Conservation (phyloP, 2,329 filamentous ascomycete genomes). For the Ophiosphaerella korrae region DNA sequence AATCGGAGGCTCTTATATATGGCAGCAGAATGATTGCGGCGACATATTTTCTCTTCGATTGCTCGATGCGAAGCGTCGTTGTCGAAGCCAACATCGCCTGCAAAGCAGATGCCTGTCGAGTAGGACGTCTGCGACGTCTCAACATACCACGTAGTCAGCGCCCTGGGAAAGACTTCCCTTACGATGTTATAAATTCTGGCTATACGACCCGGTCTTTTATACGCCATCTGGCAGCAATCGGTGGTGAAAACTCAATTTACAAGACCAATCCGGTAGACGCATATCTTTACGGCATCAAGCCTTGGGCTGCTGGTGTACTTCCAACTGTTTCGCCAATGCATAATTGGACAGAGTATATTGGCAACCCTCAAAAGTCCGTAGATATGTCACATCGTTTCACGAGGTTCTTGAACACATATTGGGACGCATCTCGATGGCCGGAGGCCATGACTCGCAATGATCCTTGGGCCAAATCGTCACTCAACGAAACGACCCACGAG, state of each 20-base stretch:
- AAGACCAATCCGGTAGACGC: conserved; percentile 5
- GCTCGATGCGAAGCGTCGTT: conserved; percentile 8
- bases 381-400: conserved; percentile 6
- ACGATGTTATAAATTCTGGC: conserved; percentile 1
- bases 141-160: background rate
- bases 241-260: background rate
- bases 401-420: conserved; percentile 4
- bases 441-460: conserved; percentile 5
- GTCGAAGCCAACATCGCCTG: conserved; percentile 7
- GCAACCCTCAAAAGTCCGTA: background rate
- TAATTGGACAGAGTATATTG: conserved; percentile 4
- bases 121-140: conserved; percentile 3
- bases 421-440: conserved; percentile 8
- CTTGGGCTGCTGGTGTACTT: background rate
- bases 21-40: background rate
- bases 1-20: background rate
- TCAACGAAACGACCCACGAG: background rate
- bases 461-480: background rate
- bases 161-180: background rate
- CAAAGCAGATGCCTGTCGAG: background rate
- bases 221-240: background rate
- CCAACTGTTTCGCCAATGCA: background rate
- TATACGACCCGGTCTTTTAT: conserved; percentile 1
- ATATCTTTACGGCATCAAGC: conserved; percentile 5
- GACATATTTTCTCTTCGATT: conserved; percentile 5